A percentile compares a stretch with the other conserved stretches of the same genome.
Evolutionary conservation across 164 flowering plant species (phyloP).

Genomic region (Vitis rupestris): DNA sequence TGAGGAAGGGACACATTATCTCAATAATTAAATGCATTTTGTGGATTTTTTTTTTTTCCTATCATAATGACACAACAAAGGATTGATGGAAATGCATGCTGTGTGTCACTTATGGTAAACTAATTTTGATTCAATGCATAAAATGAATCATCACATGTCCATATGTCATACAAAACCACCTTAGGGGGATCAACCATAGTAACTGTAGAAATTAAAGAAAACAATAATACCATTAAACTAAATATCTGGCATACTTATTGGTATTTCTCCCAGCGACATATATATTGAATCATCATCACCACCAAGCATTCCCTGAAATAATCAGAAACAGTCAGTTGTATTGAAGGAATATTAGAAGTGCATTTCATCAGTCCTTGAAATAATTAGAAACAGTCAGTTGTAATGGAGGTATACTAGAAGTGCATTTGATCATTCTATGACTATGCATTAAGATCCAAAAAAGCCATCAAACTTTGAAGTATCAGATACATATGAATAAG

Average conservation of each 20-base stretch:
- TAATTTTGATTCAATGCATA: background rate
- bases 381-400: no score
- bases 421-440: background rate
- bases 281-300: slow-evolving; percentile 86
- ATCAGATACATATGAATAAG: background rate
- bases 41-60: no score
- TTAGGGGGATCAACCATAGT: background rate
- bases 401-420: no score
- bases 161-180: slow-evolving; percentile 2
- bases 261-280: slow-evolving; percentile 92
- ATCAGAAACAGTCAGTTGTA: slow-evolving; percentile 14
- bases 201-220: slow-evolving; percentile 12
- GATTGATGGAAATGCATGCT: background rate
- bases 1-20: no score
- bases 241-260: slow-evolving; percentile 71
- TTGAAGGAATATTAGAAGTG: background rate
- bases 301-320: slow-evolving; percentile 68
- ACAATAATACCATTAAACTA: slow-evolving; percentile 34
- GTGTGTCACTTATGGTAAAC: background rate
- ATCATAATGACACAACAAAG: no score
- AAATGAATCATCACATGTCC: background rate
- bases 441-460: background rate
- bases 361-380: background rate
- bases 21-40: no score
- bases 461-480: background rate